Conservation (phyloP, 2,329 filamentous ascomycete species). For the Aspergillus clavatus region DNA sequence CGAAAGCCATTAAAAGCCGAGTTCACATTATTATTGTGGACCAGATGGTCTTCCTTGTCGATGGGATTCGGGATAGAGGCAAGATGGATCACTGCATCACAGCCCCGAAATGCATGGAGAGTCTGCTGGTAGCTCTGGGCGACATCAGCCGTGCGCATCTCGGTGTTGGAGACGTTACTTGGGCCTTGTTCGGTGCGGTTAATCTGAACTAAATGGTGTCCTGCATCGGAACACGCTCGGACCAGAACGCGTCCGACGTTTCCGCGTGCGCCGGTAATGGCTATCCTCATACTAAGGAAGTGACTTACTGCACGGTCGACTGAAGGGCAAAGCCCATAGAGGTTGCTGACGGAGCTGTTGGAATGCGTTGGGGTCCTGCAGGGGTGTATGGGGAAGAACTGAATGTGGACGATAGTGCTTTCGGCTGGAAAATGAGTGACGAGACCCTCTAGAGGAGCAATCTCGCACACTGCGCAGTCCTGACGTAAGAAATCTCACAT, state of each 20-base stretch:
- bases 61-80: constrained; percentile 36
- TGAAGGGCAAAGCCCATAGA: too few relatives aligned
- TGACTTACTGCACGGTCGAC: too few relatives aligned
- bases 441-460: too few relatives aligned
- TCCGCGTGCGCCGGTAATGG: constrained; percentile 38
- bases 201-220: constrained; percentile 32
- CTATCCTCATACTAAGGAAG: constrained; percentile 33
- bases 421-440: too few relatives aligned
- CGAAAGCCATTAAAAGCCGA: constrained; percentile 39
- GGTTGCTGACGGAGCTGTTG: background rate
- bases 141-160: constrained; percentile 32
- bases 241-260: constrained; percentile 28
- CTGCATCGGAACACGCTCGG: constrained; percentile 28
- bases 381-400: too few relatives aligned
- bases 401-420: too few relatives aligned
- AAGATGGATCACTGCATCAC: constrained; percentile 38
- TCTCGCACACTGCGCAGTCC: background rate
- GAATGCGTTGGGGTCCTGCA: too few relatives aligned
- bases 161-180: constrained; percentile 27
- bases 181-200: constrained; percentile 28
- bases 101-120: constrained; percentile 29
- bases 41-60: constrained; percentile 26
- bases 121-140: constrained; percentile 31
- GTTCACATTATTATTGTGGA: constrained; percentile 38
- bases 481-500: background rate